Base-by-base conservation (phyloP, 2,329 filamentous ascomycete species). In the Stagonosporopsis vannaccii region DNA sequence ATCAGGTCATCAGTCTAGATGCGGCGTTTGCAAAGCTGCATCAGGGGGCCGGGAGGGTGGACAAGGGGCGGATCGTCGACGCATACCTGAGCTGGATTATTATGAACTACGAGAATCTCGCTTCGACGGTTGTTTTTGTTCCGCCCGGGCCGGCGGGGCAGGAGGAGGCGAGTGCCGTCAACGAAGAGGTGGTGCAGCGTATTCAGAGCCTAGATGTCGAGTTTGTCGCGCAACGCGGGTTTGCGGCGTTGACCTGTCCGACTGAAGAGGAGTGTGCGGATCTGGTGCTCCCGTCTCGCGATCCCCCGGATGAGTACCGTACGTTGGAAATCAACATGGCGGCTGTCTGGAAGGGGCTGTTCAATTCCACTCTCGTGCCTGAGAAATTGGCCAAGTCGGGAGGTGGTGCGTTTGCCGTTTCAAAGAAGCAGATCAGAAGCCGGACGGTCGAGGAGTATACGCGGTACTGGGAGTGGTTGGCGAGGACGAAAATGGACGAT, bases 271-370 rank as follows among this genome's bases (percentile, higher is more conserved):
- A 70, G 13, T 80, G 78, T 51, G 73, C 72, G 17, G 71, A 72
- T 9, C 68, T 69, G 15, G 64, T 77, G 20, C 62, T 72, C 17
- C 75, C 72, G 0, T 68, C 70, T 17, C 61, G 61, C 35, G 56
- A 67, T 0, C 65, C 70, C 2, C 49, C 66, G 8, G 49, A 63
- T 32, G 59, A 61, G 32, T 58, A 61, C 15, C 46, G 63, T 22
- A 60, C 62, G 28, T 32, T 63, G 51, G 75, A 80, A 43, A 58
- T 59, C 8, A 43, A 43, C 17, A 63, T 69, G 45, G 36, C 51
- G 3, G 68, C 71, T 8, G 79, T 76, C 1, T 84, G 81, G 63
- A 70, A 73, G 63, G 74, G 78, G n/a, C 56, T 83, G 2, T 82
- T 84, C 53, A 67, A 70, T 1, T 58, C 61, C 13, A 49, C 49